Conservation (phyloP, 768 basidiomycete species). For the Clathrus columnatus region DNA sequence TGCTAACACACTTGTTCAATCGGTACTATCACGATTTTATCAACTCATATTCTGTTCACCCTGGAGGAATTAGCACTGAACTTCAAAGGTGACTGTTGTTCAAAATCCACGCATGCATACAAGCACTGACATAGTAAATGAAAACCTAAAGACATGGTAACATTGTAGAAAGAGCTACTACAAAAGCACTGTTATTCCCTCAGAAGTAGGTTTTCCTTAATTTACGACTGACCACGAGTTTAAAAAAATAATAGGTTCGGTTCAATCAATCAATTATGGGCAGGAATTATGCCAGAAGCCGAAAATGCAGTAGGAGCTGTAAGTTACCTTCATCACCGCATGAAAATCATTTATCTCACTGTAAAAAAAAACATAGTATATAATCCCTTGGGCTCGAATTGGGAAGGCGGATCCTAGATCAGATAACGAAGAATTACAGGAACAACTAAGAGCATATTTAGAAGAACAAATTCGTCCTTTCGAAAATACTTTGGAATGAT, state of each 20-base stretch:
- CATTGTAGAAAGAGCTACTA: not conserved
- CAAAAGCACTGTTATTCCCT: not conserved
- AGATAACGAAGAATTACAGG: conserved; percentile 26
- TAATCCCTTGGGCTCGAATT: conserved; percentile 39
- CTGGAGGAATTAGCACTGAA: not conserved
- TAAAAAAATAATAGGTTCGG: conserved; percentile 14
- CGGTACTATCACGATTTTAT: not conserved
- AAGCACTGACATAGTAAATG: not conserved
- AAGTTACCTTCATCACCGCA: not conserved
- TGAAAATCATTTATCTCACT: not conserved
- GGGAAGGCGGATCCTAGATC: conserved; percentile 19
- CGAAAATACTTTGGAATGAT: not conserved
- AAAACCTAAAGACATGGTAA: too few relatives aligned
- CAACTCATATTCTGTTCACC: not conserved
- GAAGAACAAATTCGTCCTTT: conserved; percentile 32
- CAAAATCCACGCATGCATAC: not conserved
- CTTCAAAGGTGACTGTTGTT: not conserved
- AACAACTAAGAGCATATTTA: conserved; percentile 35
- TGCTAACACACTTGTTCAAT: not conserved
- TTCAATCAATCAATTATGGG: conserved; percentile 30
- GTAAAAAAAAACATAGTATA: conserved; percentile 23
- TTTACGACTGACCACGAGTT: not conserved
- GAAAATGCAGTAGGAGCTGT: conserved; percentile 21
- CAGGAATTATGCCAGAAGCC: conserved; percentile 27
- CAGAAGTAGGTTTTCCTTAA: not conserved